phyloP scores from a whole-genome alignment of 2,329 filamentous ascomycete species.

The Penicillium sp. region DNA sequence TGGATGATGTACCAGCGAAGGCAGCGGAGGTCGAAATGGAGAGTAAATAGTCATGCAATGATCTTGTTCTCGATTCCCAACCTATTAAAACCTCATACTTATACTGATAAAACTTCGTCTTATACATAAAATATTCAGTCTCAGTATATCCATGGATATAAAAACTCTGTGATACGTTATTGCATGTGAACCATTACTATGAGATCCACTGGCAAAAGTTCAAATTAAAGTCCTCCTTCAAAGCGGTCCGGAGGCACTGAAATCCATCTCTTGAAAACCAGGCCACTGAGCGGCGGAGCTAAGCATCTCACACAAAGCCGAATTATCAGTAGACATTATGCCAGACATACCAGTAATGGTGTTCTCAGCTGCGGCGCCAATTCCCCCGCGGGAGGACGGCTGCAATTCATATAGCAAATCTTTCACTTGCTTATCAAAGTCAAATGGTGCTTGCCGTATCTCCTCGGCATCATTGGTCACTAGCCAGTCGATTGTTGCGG shows the following conservation, averaged over 20 bases:
- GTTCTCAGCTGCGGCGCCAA: neutral
- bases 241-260: neutral
- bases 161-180: too few relatives aligned
- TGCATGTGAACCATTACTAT: too few relatives aligned
- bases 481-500: too few relatives aligned
- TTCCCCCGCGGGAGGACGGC: too few relatives aligned
- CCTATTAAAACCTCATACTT: neutral
- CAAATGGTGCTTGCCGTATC: too few relatives aligned
- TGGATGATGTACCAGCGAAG: neutral
- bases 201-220: neutral
- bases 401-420: too few relatives aligned
- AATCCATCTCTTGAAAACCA: neutral
- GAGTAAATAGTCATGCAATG: neutral
- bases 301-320: neutral
- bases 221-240: neutral
- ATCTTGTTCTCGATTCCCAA: neutral
- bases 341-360: neutral
- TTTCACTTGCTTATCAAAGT: too few relatives aligned
- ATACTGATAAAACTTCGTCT: neutral
- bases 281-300: neutral
- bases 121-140: fast-evolving
- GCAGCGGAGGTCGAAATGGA: neutral
- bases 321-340: neutral
- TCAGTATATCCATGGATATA: too few relatives aligned
- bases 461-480: too few relatives aligned